Evolutionary conservation across 73 alveolate genomes (phyloP), one percentile per base, ranked within the genome.

Genomic region (Paramecium tetraurelia): DNA sequence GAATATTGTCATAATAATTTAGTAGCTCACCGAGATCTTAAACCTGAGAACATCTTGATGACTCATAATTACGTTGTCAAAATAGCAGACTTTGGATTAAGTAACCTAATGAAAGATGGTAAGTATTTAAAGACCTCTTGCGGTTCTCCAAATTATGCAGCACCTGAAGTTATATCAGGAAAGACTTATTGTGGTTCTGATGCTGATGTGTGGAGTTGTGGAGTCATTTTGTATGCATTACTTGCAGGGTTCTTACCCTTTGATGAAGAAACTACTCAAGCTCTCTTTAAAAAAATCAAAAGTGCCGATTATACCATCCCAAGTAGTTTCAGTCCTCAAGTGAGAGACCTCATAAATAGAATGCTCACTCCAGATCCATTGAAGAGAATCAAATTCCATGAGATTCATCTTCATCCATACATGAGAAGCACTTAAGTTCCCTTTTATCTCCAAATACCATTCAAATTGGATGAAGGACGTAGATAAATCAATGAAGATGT

Each of bases 121-220:
- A 95, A 95, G 75, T 95, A 86, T 89, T 86, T 97, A 63, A 94
- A 93, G 86, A 97, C 99, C 57, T 96, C 98, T 9, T 97, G 99
- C 58, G 99, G 99, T 9, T 96, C 99, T 21, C 99, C 99, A 7
- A 95, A 97, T 86, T 97, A 97, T 85, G 99, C 99, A 33, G 98
- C 99, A 1, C 99, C 99, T n/a, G 99, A 97, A 93, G 97, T 97
- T 31, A 95, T 97, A 70, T 59, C 95, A 8, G 96, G 98, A 86
- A 95, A 96, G 31, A 29, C 70, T 0, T 95, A 95, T 93, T 92
- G 95, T 76, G 97, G 97, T 31, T 71, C 94, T 27, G 94, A 95
- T 76, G 95, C 92, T 58, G 97, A 95, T 93, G 92, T 93, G 40
- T 95, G 97, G 97, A 48, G 94, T 85, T 94, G 95, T 92, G 97